Conservation (phyloP, 2,329 filamentous ascomycete species). For the Paecilomyces variotii region DNA sequence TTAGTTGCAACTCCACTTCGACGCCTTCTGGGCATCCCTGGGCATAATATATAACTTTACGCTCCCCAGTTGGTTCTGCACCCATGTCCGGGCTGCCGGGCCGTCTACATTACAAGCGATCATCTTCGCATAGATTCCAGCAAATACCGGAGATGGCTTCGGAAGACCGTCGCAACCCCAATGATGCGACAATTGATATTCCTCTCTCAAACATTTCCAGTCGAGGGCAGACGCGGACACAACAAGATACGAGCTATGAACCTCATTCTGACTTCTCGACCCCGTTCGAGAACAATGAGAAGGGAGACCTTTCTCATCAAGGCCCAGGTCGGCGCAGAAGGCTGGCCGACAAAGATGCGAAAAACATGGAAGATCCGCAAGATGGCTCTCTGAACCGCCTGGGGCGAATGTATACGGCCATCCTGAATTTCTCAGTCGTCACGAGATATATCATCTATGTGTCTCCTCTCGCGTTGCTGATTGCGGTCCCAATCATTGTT, state of each 20-base stretch:
- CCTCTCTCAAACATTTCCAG: slow-evolving; percentile 50
- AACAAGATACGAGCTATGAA: slow-evolving; percentile 28
- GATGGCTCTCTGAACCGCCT: slow-evolving; percentile 51
- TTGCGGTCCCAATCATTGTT: slow-evolving; percentile 57
- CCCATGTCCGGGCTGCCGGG: not conserved
- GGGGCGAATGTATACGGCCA: slow-evolving; percentile 53
- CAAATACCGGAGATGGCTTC: slow-evolving; percentile 27
- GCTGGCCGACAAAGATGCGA: slow-evolving; percentile 14
- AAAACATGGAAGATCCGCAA: slow-evolving; percentile 34
- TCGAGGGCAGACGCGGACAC: slow-evolving; percentile 38
- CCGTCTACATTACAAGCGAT: slow-evolving; percentile 21
- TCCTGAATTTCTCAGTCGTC: slow-evolving; percentile 55
- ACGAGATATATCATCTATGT: slow-evolving; percentile 59
- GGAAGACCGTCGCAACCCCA: slow-evolving; percentile 38
- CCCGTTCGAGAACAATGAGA: slow-evolving; percentile 23
- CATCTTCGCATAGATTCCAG: slow-evolving; percentile 39
- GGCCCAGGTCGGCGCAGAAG: slow-evolving; percentile 27
- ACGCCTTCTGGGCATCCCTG: not conserved
- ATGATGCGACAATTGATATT: slow-evolving; percentile 54
- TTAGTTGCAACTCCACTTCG: not conserved
- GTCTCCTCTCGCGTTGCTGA: slow-evolving; percentile 47
- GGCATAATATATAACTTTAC: not conserved
- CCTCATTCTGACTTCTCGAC: slow-evolving; percentile 12
- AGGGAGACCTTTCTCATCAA: slow-evolving; percentile 15
- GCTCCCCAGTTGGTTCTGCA: not conserved